These are phyloP conservation scores for Rhodotorula sp. DNA, from an alignment of 1,284 basidiomycete species.

Conservation along the genomic window DNA sequence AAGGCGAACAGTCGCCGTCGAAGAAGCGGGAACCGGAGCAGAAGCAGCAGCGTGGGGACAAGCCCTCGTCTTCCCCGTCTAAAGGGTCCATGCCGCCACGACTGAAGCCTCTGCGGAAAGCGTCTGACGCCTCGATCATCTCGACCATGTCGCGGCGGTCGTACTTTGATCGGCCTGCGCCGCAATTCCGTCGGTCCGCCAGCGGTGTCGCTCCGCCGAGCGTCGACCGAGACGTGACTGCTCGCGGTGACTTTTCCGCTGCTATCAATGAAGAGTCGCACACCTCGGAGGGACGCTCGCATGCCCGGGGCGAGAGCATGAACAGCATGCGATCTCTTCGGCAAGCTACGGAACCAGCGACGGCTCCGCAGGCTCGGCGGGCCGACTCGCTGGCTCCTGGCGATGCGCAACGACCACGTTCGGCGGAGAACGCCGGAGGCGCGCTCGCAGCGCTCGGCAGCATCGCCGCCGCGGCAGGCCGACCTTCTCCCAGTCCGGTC, in stretches of 20 bases:
- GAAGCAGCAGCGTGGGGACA: background rate
- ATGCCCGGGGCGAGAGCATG: constrained; percentile 16
- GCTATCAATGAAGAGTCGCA: background rate
- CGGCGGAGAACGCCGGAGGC: constrained; percentile 11
- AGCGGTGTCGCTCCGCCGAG: constrained; percentile 16
- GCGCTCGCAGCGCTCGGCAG: constrained; percentile 32
- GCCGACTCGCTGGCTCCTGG: constrained; percentile 7
- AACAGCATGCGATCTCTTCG: constrained; percentile 18
- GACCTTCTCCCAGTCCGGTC: background rate
- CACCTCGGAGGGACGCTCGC: background rate
- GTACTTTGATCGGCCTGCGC: constrained; percentile 10
- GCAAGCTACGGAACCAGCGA: constrained; percentile 4
- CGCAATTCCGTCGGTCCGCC: constrained; percentile 27
- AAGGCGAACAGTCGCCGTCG: background rate
- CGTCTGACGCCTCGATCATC: constrained; percentile 36
- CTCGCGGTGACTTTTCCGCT: constrained; percentile 22
- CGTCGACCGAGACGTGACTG: constrained; percentile 9
- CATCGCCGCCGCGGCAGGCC: constrained; percentile 13
- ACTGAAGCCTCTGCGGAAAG: constrained; percentile 20
- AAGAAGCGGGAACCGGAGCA: background rate
- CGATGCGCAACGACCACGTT: background rate
- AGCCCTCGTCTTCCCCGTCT: background rate
- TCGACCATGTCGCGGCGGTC: constrained; percentile 32
- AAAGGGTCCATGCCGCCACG: background rate
- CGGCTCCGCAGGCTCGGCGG: background rate